Evolutionary conservation across 371 early-diverging fungal species (phyloP), one percentile per base, ranked within the genome.

Genomic region (Mortierella sp.): DNA sequence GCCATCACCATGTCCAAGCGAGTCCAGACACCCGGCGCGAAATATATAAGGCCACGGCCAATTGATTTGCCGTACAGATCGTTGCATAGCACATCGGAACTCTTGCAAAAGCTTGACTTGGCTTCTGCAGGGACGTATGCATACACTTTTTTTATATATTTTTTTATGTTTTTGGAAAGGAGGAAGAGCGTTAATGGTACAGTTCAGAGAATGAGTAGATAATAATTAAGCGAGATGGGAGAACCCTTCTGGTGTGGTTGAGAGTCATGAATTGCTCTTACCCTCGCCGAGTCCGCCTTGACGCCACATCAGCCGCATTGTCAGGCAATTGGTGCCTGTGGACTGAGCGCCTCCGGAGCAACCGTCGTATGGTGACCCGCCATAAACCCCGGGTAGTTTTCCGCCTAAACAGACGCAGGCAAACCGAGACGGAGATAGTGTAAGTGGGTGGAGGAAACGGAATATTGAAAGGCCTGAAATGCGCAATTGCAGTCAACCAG

Each of bases 301-400:
- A 46, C 86, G 79, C 86, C 86, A 86, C 86, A 86, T 86, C 21
- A 83, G 39, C 41, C 86, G 59, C 71, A 83, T 71, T 0, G 82
- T 84, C 31, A 80, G 70, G 41, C 86, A 86, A 37, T 82, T 79
- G 23, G 68, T 28, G 1, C 84, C 85, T 17, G 68, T 69, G 6
- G 86, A 79, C 34, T 82, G 64, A 27, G 73, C 54, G 15, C 86
- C 86, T 19, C 86, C 86, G 19, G 83, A 82, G 60, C 86, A 86
- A n/a, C 81, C 81, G 28, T 71, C 54, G 14, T 81, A 73, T 5
- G 78, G 73, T 8, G 79, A 26, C 11, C 84, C 83, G 23, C 78
- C 78, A 41, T 70, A 76, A 57, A 76, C 26, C 14, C 78, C 78
- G 4, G 78, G 78, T 37, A 76, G 44, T 43, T 76, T 76, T 21